Evolutionary conservation across 1,284 basidiomycete genomes (phyloP), one percentile per base, ranked within the genome.

Genomic region (Tilletiopsis washingtonensis): DNA sequence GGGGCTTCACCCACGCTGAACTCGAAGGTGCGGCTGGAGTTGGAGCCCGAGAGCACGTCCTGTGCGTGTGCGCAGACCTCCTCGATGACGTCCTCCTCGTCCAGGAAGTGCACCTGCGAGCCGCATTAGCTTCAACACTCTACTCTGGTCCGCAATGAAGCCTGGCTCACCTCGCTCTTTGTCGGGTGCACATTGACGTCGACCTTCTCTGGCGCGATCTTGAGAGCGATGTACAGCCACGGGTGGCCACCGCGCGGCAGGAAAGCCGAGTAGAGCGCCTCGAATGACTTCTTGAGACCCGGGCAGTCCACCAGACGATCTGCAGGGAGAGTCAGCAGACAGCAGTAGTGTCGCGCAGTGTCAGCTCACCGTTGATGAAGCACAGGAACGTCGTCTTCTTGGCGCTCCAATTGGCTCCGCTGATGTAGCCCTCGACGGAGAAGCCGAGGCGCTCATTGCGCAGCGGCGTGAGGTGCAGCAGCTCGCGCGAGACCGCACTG

Each of bases 101-200:
- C 82, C 48, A 97, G 76, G 65, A 98, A 98, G 61, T 91, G 88
- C 0, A 96, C 32, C 32, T 34, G 32, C 3, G 12, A 12, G 40
- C 2, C 12, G 32, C 12, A 34, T 12, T 3, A 12, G 32, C 32
- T 12, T 12, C 12, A 34, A 12, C 32, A 34, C 12, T 34, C 32
- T 34, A 17, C 12, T 17, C 32, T 34, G 32, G 12, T 34, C 32
- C 12, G 32, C 32, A 12, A 17, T 17, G 1, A 34, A 12, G 2
- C 3, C 2, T 34, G 17, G 17, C 32, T 34, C 12, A 34, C 90
- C 73, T 97, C 91, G 34, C 86, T 85, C 74, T 99, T 98, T 1
- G 94, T 98, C 0, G 94, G 94, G 72, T 97, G 93, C 0, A 98
- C 91, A 64, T 98, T 98, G 51, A 97, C 91, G 67, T 99, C 94